A percentile compares a stretch with the other conserved stretches of the same genome.
These are phyloP conservation scores for Mycosphaerelloides madeirae DNA, from an alignment of 2,329 filamentous ascomycete genomes.

Conservation along the genomic window DNA sequence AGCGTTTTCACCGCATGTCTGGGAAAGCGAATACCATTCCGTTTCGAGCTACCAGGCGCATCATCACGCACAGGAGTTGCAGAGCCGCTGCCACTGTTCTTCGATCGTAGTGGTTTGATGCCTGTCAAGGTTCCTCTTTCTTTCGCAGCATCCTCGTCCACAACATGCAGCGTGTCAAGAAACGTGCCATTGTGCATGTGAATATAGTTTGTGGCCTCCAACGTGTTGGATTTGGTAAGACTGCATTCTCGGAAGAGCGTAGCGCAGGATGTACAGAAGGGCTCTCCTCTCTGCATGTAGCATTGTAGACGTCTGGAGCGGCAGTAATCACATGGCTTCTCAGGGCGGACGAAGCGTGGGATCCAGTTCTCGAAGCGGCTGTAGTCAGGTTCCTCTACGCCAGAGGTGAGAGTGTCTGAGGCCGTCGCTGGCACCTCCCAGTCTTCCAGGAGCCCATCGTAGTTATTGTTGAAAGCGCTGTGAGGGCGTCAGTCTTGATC, in stretches of 20 bases:
- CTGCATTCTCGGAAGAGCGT: conserved; percentile 47
- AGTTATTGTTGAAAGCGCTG: conserved; percentile 9
- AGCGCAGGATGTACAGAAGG: conserved; percentile 44
- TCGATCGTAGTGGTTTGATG: conserved; percentile 26
- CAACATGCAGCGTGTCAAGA: conserved; percentile 45
- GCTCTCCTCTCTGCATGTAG: conserved; percentile 38
- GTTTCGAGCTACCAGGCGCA: conserved; percentile 31
- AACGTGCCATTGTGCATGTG: conserved; percentile 30
- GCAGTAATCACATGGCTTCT: conserved; percentile 46
- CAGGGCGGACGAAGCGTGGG: conserved; percentile 43
- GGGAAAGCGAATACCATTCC: conserved; percentile 69
- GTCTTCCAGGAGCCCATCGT: conserved; percentile 17
- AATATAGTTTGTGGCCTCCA: conserved; percentile 25
- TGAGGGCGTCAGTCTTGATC: background rate
- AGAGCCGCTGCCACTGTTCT: conserved; percentile 13
- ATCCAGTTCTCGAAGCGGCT: conserved; percentile 34
- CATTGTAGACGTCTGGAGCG: conserved; percentile 44
- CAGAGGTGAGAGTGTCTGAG: conserved; percentile 3
- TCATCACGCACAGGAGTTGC: conserved; percentile 24
- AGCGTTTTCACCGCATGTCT: conserved; percentile 73
- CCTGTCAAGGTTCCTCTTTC: conserved; percentile 34
- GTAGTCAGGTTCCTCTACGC: conserved; percentile 30
- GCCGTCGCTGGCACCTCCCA: conserved; percentile 13
- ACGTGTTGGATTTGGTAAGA: conserved; percentile 35
- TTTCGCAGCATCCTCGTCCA: conserved; percentile 38